Percentiles rank a stretch among this genome's conserved stretches.
Evolutionary conservation across 805 yeast genomes (phyloP).

Genomic region (Nakazawaea ishiwadae): DNA sequence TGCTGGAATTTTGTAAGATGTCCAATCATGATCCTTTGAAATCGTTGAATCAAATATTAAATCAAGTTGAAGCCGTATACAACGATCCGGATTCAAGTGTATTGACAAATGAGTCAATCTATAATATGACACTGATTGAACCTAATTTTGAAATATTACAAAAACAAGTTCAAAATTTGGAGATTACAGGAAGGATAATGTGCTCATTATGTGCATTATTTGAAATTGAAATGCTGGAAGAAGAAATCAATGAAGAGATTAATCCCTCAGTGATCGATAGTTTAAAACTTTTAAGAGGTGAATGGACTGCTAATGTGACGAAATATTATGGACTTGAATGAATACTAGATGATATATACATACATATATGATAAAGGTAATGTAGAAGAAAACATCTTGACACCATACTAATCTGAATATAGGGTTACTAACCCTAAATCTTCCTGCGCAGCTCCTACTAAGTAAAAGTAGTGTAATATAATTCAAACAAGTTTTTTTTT

Average conservation of each 20-base stretch:
- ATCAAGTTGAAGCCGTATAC: slow-evolving; percentile 14
- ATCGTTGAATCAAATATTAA: slow-evolving; percentile 13
- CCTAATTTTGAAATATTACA: slow-evolving; percentile 19
- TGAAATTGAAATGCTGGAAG: slow-evolving; percentile 23
- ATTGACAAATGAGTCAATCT: background rate
- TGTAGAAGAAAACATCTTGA: background rate
- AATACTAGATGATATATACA: background rate
- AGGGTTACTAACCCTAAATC: too few relatives aligned
- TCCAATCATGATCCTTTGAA: background rate
- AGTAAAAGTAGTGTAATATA: too few relatives aligned
- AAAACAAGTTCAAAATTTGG: slow-evolving; percentile 20
- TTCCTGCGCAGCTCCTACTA: too few relatives aligned
- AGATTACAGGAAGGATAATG: slow-evolving; percentile 29
- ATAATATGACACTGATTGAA: background rate
- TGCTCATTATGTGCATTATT: slow-evolving; percentile 30
- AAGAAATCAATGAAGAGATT: slow-evolving; percentile 12
- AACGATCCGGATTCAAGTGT: slow-evolving; percentile 11
- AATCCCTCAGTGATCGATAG: slow-evolving; percentile 9
- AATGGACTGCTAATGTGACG: slow-evolving; percentile 23
- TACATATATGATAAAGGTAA: background rate
- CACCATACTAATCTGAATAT: background rate
- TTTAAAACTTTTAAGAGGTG: slow-evolving; percentile 6
- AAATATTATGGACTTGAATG: slow-evolving; percentile 32
- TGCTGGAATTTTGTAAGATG: background rate
- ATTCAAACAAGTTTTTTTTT: too few relatives aligned